A percentile compares a stretch with the other conserved stretches of the same genome.
Conservation (phyloP, 495 filamentous ascomycete species). For the Penicillium fimorum region DNA sequence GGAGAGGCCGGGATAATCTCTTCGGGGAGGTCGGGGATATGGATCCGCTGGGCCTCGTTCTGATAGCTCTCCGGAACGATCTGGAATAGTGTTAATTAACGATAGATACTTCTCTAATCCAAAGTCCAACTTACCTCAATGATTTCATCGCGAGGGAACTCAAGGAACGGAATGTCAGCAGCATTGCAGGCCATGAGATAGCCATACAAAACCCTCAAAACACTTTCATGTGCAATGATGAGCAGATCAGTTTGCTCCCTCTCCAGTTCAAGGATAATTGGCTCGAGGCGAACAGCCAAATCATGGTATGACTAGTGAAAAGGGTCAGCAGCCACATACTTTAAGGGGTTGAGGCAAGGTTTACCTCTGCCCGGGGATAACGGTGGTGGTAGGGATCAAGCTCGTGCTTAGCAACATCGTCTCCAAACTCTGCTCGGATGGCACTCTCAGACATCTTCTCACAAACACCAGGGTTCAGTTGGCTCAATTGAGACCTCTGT, state of each 20-base stretch:
- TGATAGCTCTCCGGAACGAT: constrained; percentile 97
- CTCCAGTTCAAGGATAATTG: constrained; percentile 96
- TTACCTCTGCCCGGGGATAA: constrained; percentile 90
- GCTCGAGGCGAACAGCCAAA: constrained; percentile 94
- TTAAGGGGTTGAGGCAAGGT: not conserved
- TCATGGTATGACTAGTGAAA: constrained; percentile 86
- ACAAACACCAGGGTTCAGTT: constrained; percentile 93
- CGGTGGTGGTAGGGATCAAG: constrained; percentile 95
- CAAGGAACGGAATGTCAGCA: constrained; percentile 88
- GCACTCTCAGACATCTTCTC: constrained; percentile 83
- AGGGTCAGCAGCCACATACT: constrained; percentile 10
- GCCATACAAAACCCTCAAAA: constrained; percentile 92
- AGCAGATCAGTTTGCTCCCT: constrained; percentile 95
- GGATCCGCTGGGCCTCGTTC: constrained; percentile 87
- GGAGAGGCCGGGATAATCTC: constrained; percentile 70
- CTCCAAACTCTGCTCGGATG: constrained; percentile 77
- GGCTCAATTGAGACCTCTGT: constrained; percentile 91
- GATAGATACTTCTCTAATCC: constrained; percentile 10
- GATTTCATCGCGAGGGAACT: constrained; percentile 94
- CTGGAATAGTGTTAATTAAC: constrained; percentile 37
- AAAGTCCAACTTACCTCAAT: constrained; percentile 64
- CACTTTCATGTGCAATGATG: constrained; percentile 97
- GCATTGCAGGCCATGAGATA: constrained; percentile 99
- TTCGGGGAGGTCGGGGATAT: constrained; percentile 63
- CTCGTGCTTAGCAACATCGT: constrained; percentile 91